These are phyloP conservation scores for Isoetes taiwanensis DNA, from an alignment of 75 land plant genomes.

Conservation along the genomic window DNA sequence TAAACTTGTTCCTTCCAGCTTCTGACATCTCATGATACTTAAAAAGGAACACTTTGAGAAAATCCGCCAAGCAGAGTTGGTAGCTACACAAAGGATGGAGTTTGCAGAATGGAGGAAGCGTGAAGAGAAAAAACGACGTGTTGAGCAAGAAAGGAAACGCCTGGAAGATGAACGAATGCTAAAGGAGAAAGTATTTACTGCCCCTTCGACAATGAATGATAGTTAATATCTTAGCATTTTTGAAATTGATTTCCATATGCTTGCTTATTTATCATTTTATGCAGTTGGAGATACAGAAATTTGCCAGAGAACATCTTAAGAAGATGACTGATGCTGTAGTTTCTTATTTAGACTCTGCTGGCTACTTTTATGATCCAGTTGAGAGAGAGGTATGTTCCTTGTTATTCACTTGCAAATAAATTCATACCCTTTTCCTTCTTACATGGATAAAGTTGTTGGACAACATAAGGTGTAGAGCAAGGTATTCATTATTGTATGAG, in stretches of 20 bases:
- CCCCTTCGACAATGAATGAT: not conserved
- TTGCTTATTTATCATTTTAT: not conserved
- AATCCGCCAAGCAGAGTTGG: slow-evolving; percentile 26
- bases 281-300: slow-evolving; percentile 20
- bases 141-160: slow-evolving; percentile 19
- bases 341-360: slow-evolving; percentile 10
- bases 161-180: slow-evolving; percentile 20
- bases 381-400: slow-evolving; percentile 25
- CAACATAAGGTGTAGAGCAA: too few relatives aligned
- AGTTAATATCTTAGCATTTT: not conserved
- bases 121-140: slow-evolving; percentile 23
- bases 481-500: too few relatives aligned
- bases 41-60: slow-evolving; percentile 28
- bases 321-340: slow-evolving; percentile 13
- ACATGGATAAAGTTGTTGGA: not conserved
- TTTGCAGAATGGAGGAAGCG: slow-evolving; percentile 15
- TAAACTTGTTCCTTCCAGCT: not conserved
- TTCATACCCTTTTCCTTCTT: not conserved
- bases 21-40: not conserved
- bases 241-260: not conserved
- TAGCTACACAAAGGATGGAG: slow-evolving; percentile 30
- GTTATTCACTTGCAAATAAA: not conserved
- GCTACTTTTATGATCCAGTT: slow-evolving; percentile 33
- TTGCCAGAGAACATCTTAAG: slow-evolving; percentile 16
- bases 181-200: slow-evolving; percentile 7